Evolutionary conservation across 139 green algal species (phyloP).

Genomic region (Coelastrella sp.): DNA sequence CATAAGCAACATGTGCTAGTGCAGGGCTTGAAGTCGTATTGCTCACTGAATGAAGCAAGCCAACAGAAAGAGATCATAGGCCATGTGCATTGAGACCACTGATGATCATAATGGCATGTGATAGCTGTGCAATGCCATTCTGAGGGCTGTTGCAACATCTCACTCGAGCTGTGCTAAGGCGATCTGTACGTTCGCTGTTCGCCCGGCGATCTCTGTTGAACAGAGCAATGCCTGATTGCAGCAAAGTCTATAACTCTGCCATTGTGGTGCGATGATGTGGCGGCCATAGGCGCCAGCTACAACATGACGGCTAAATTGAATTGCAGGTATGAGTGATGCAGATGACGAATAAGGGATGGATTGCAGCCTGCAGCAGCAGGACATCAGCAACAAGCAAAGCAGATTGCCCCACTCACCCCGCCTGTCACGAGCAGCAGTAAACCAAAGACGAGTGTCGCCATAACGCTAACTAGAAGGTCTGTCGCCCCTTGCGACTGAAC

Average conservation of each 20-base stretch:
- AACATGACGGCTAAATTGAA: not conserved
- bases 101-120: no score
- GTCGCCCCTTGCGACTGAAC: conserved; percentile 4
- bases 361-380: not conserved
- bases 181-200: no score
- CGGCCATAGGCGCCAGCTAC: not conserved
- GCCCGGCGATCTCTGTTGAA: no score
- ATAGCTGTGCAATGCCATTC: no score
- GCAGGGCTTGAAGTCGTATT: not conserved
- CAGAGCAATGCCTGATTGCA: no score
- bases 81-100: no score
- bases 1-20: not conserved
- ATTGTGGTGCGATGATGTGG: not conserved
- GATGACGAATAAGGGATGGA: not conserved
- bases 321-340: not conserved
- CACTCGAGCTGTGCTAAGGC: no score
- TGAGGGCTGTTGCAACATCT: no score
- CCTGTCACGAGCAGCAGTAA: conserved; percentile 46
- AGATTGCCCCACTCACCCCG: conserved; percentile 34
- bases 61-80: no score
- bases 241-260: not conserved
- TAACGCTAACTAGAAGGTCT: conserved; percentile 39
- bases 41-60: not conserved
- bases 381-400: no score
- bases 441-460: conserved; percentile 37